Evolutionary conservation across 164 flowering plant species (phyloP), one percentile per base, ranked within the genome.

Genomic region (Cinnamomum micranthum): DNA sequence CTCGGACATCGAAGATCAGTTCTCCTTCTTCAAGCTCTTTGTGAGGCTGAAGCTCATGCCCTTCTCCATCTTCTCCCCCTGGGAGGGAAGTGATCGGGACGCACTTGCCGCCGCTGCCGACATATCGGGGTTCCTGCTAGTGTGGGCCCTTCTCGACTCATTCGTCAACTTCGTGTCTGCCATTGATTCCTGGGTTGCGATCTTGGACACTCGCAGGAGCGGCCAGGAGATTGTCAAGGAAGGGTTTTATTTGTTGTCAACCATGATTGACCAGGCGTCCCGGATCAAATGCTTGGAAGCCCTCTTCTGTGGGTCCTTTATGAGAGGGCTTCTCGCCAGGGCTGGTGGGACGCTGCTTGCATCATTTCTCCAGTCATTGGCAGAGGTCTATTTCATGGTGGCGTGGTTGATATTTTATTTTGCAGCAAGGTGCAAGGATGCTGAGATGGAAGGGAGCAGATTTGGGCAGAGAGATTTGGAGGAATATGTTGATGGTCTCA

Each of bases 41-140:
- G 85, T 96, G 80, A 88, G 92, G 72, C 84, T 94, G 77, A 96
- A 96, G 71, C 74, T 96, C 88, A 88, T 94, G 97, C 99, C 99
- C 0, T 96, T 96, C 72, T 91, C 97, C 0, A 80, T 90, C 63
- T 76, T 82, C 78, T 82, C 87, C 2, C 91, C 97, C 0, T 90
- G 92, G 97, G 81, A 86, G 28, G 75, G 77, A 25, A 75, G 77
- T 13, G 65, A 74, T 27, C 10, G 47, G 47, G 10, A 41, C 11
- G 47, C 28, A 11, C 4, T 14, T 33, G 65, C 20, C 14, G 6
- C 67, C 68, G 90, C 90, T 78, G 81, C 77, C 75, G 93, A 94
- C 82, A 83, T 88, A 65, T 83, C 87, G 0, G 88, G 92, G 69
- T 94, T 96, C 77, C 78, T 91, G 77, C 76, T 87, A 58, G 74